Conservation (phyloP, 179 eudicot species). For the Heliamphora pulchella region DNA sequence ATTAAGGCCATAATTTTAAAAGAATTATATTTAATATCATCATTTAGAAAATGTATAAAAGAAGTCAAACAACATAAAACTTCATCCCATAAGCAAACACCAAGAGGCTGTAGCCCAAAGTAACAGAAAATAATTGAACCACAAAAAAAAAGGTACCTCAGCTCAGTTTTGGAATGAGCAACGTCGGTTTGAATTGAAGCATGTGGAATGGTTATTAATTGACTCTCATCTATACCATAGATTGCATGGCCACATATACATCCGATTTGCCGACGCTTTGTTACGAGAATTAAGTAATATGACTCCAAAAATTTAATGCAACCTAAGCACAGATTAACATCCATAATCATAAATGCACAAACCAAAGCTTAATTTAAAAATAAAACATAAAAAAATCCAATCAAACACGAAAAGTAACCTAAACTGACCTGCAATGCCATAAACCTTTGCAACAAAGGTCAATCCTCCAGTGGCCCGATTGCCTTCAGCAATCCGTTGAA, state of each 20-base stretch:
- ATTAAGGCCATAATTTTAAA: neutral
- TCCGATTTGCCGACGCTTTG: slow-evolving; percentile 83
- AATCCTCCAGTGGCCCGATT: slow-evolving; percentile 91
- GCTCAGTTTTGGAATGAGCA: slow-evolving; percentile 88
- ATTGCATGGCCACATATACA: slow-evolving; percentile 94
- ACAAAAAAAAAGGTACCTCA: slow-evolving; percentile 42
- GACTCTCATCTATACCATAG: slow-evolving; percentile 81
- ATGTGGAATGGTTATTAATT: slow-evolving; percentile 80
- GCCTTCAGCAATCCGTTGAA: slow-evolving; percentile 86
- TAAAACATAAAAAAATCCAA: neutral
- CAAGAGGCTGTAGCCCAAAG: neutral
- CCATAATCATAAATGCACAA: slow-evolving; percentile 3
- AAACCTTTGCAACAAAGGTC: slow-evolving; percentile 67
- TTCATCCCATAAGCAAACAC: neutral
- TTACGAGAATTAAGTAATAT: slow-evolving; percentile 74
- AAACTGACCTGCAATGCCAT: slow-evolving; percentile 73
- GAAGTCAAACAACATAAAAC: neutral
- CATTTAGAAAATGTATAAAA: neutral
- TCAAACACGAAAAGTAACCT: neutral
- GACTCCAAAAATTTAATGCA: slow-evolving; percentile 90
- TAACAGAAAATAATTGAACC: neutral
- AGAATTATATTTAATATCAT: neutral
- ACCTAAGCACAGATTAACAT: slow-evolving; percentile 28
- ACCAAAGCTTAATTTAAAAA: neutral
- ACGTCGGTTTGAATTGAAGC: slow-evolving; percentile 74